Evolutionary conservation across 768 basidiomycete species (phyloP), one percentile per base, ranked within the genome.

Genomic region (Lyophyllum semitale): DNA sequence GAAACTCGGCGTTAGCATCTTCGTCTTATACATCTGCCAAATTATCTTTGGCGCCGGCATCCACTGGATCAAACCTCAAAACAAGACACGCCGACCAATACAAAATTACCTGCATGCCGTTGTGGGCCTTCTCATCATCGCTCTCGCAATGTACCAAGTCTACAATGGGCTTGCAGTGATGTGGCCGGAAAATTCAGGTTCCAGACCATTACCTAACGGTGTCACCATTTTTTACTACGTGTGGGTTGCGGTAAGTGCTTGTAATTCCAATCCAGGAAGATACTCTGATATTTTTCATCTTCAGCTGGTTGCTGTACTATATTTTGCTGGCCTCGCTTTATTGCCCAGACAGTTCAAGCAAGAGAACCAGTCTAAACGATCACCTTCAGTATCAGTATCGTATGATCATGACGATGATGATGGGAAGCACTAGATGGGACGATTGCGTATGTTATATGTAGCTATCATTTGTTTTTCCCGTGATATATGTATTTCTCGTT

Each of bases 81-180:
- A 67, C 35, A 48, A 62, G 6, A 59, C 58, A 0, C 59, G 69
- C 26, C 79, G 79, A 26, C 84, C 79, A 8, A 65, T 73, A 42
- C 84, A 79, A 58, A 85, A 88, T 63, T 86, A 84, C 63, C 26
- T 78, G 23, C 85, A 88, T 60, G 84, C 82, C 12, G 54, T 82
- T 13, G 51, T 85, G 1, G 86, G 85, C 0, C 62, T 86, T 27
- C 44, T 72, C 9, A 76, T 81, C 46, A 76, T 87, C 51, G 78
- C 63, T 7, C 67, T 84, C 9, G 73, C 81, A 23, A 68, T 80
- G 42, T 82, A 76, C 57, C 80, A 84, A 65, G 80, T 80, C 15
- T 69, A 75, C 43, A 69, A 67, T 17, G 83, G 82, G 2, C 81
- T 72, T 63, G 66, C 69, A 29, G 46, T 51, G 7, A 84, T 85